Base-by-base conservation (phyloP, 2,329 filamentous ascomycete species). In the Paecilomyces fulvus region DNA sequence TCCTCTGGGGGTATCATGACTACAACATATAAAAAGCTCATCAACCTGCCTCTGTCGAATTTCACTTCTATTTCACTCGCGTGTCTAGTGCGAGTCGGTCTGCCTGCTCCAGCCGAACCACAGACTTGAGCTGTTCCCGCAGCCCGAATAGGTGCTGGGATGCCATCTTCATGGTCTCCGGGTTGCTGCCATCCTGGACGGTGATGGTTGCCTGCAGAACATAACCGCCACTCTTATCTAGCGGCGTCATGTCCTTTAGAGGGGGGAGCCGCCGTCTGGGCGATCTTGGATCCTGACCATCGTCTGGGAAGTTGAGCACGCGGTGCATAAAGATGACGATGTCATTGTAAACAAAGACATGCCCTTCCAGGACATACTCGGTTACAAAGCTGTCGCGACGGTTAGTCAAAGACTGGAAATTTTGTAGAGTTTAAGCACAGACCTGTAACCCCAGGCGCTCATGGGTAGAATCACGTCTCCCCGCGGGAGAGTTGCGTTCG, bases 11-110 rank as follows among this genome's bases (percentile, higher is more conserved):
- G 54, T 56, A 57, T 60, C 55, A 60, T 56, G 53, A 51, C 31
- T 30, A 23, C 12, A 52, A 37, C 55, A 28, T 31, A 61, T 61
- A 58, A 20, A 54, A 63, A 51, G 25, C 28, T 12, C 17, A 25
- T 33, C 6, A 52, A 11, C 30, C 25, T 2, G 25, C n/a, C 6
- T 21, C 23, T 14, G 1, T 50, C 14, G 55, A 20, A 20, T 51
- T 49, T 55, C 21, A 21, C 21, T 21, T 21, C 66, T 75, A 81
- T 67, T 80, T 84, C 43, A 83, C 80, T 56, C 83, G 75, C 2
- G 83, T 83, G 65, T 86, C 83, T 59, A 86, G 70, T 25, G 79
- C 74, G 52, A 86, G 68, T 52, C 84, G 74, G 67, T 86, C 82
- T 0, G 80, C 81, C 50, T 80, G 75, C 51, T 78, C 75, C 61